Conservation (phyloP, 306 rosid genomes). For the Gastrolobium villosum region DNA sequence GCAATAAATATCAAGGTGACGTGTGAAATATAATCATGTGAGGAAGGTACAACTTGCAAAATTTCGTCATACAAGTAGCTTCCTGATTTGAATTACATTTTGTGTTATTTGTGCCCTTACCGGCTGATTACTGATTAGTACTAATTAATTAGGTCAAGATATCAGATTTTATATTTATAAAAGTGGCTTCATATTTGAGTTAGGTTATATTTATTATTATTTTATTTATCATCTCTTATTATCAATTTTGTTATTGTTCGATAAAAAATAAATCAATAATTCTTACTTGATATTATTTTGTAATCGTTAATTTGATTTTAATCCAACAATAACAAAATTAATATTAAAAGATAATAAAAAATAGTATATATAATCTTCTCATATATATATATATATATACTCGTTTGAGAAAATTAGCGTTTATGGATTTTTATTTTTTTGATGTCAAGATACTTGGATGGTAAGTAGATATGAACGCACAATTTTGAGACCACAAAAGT, state of each 20-base stretch:
- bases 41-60: conserved; percentile 36
- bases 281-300: too few species aligned
- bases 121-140: conserved; percentile 6
- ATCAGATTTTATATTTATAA: neutral
- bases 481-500: conserved; percentile 5
- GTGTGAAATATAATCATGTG: conserved; percentile 50
- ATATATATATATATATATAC: too few species aligned
- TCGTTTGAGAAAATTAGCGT: neutral
- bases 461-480: neutral
- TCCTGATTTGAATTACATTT: conserved; percentile 31
- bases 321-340: too few species aligned
- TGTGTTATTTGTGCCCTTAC: neutral
- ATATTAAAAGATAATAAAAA: too few species aligned
- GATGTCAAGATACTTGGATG: neutral
- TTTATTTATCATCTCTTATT: too few species aligned
- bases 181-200: neutral
- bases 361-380: too few species aligned
- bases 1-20: conserved; percentile 48
- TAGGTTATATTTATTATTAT: too few species aligned
- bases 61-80: conserved; percentile 19
- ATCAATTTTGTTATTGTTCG: too few species aligned
- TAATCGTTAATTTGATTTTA: too few species aligned
- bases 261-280: too few species aligned
- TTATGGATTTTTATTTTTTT: neutral
- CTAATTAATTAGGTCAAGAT: conserved; percentile 30